These are phyloP conservation scores for Strobilomyces dryophilus DNA, from an alignment of 768 basidiomycete species.

Conservation along the genomic window DNA sequence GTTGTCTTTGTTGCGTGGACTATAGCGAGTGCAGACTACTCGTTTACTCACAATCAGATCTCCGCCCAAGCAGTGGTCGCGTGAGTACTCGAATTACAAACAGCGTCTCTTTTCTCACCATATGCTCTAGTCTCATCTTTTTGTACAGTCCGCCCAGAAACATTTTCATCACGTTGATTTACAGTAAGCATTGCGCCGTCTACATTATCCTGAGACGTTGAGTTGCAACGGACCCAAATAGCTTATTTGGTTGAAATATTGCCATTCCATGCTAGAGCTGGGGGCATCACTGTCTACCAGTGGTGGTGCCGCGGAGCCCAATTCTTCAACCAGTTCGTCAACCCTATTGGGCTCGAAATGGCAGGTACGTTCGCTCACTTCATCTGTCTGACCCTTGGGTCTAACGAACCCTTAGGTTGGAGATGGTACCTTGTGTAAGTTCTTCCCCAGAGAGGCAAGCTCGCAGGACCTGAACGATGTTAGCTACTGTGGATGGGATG, in stretches of 20 bases:
- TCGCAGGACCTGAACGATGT: background rate
- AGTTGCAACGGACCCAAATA: background rate
- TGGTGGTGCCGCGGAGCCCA: background rate
- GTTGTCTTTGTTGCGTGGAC: slow-evolving; percentile 17
- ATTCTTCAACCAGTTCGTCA: background rate
- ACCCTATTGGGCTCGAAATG: background rate
- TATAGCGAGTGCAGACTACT: slow-evolving; percentile 10
- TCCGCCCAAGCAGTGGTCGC: slow-evolving; percentile 7
- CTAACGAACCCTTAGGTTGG: slow-evolving; percentile 3
- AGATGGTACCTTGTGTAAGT: slow-evolving; percentile 10
- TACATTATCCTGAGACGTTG: background rate
- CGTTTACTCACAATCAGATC: slow-evolving; percentile 1
- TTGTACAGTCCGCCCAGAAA: background rate
- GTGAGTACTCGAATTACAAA: slow-evolving; percentile 2
- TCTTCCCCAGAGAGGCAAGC: background rate
- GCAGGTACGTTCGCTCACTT: background rate
- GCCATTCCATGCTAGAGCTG: background rate
- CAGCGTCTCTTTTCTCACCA: background rate
- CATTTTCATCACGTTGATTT: slow-evolving; percentile 3
- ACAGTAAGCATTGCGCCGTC: background rate
- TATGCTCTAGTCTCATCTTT: slow-evolving; percentile 8
- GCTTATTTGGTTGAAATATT: background rate
- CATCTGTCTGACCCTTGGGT: background rate
- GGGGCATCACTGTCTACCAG: background rate
- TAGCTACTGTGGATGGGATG: slow-evolving; percentile 18